Percentiles rank a stretch among this genome's conserved stretches.
phyloP scores from a whole-genome alignment of 768 basidiomycete genomes.

The Leccinellum rugosiceps region DNA sequence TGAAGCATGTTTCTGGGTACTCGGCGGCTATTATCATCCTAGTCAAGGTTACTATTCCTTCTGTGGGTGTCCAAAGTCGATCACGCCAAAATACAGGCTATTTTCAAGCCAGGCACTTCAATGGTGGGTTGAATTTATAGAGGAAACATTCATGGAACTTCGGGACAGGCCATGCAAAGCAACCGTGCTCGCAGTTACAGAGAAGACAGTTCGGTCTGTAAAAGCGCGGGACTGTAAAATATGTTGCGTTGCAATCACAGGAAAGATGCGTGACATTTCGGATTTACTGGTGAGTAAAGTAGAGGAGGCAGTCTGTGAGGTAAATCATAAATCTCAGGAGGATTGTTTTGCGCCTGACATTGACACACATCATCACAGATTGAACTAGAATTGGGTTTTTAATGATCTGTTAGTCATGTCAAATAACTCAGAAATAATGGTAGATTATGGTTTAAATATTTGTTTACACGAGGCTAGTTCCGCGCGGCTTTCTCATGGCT shows the following conservation, averaged over 20 bases:
- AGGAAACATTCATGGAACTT: too few relatives aligned
- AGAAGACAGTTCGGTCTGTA: too few relatives aligned
- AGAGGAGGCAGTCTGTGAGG: slow-evolving; percentile 12
- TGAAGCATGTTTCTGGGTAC: slow-evolving; percentile 8
- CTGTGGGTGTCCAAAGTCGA: neutral
- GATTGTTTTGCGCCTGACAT: neutral
- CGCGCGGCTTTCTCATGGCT: too few relatives aligned
- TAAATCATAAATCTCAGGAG: neutral
- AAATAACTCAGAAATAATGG: too few relatives aligned
- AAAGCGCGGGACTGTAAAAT: neutral
- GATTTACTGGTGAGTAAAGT: slow-evolving; percentile 8
- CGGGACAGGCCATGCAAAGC: too few relatives aligned
- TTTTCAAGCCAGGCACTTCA: too few relatives aligned
- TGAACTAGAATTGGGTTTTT: slow-evolving; percentile 6
- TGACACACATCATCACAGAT: neutral
- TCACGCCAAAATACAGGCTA: neutral
- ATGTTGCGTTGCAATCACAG: slow-evolving; percentile 2
- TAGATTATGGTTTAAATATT: too few relatives aligned
- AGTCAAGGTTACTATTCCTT: too few relatives aligned
- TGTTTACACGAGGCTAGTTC: too few relatives aligned
- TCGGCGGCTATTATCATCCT: neutral
- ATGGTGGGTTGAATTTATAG: too few relatives aligned
- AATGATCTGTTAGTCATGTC: too few relatives aligned
- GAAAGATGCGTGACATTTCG: slow-evolving; percentile 15
- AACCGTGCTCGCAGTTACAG: too few relatives aligned